Percentiles rank a stretch among this genome's conserved stretches.
These are phyloP conservation scores for Trypanosoma platydactyli DNA, from an alignment of 208 protist species.

Conservation along the genomic window DNA sequence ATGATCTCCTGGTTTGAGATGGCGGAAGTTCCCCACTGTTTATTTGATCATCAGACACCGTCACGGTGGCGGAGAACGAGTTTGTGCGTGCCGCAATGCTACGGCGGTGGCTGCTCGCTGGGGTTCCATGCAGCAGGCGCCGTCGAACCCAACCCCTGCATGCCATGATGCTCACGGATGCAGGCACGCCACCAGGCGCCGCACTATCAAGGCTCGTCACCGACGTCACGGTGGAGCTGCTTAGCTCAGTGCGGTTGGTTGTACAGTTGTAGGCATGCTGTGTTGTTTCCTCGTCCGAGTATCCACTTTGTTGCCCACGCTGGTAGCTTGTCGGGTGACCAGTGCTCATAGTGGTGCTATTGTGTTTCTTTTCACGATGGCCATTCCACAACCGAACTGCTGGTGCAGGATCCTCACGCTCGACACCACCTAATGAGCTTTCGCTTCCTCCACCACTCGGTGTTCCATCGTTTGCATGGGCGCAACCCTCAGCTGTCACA, in stretches of 20 bases:
- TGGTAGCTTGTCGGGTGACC: constrained; percentile 23
- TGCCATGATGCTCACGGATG: constrained; percentile 20
- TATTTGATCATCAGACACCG: background rate
- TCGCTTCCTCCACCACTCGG: constrained; percentile 16
- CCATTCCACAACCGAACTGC: constrained; percentile 16
- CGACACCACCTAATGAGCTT: background rate
- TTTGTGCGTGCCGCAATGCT: background rate
- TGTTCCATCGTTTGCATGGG: constrained; percentile 3
- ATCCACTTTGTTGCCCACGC: constrained; percentile 20
- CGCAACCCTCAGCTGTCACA: constrained; percentile 1
- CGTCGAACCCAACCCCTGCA: constrained; percentile 26
- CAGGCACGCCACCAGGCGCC: background rate
- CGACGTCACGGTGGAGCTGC: constrained; percentile 26
- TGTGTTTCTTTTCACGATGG: constrained; percentile 2
- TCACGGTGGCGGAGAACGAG: constrained; percentile 3
- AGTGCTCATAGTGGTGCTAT: constrained; percentile 21
- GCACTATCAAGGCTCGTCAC: constrained; percentile 27
- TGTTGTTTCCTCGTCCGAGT: constrained; percentile 25
- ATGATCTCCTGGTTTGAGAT: no score
- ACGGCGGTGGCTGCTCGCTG: constrained; percentile 4
- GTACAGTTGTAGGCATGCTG: constrained; percentile 20
- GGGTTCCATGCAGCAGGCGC: background rate
- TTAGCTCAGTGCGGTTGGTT: constrained; percentile 24
- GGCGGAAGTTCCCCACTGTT: background rate
- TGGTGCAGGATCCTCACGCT: background rate